phyloP scores from a whole-genome alignment of 768 basidiomycete species.

The Leucosporidium yakuticum region DNA sequence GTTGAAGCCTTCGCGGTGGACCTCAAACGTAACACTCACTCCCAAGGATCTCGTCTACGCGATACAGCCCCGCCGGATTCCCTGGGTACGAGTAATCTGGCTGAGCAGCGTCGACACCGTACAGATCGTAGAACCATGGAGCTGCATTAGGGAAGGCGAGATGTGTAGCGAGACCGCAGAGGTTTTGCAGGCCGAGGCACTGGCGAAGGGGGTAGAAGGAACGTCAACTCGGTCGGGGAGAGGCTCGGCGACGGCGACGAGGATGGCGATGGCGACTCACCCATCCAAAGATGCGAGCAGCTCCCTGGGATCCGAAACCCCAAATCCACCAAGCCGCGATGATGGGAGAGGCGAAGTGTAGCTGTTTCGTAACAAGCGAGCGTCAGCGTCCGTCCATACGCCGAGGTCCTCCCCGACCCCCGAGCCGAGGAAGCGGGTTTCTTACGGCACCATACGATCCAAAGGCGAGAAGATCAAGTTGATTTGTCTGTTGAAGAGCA shows the following conservation, averaged over 20 bases:
- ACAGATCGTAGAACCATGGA: conserved; percentile 35
- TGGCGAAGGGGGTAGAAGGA: conserved; percentile 15
- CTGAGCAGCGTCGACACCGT: conserved; percentile 25
- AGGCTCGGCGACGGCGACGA: too few relatives aligned
- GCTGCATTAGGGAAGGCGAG: conserved; percentile 28
- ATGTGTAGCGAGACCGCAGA: conserved; percentile 29
- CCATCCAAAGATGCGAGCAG: too few relatives aligned
- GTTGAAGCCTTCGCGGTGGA: background rate
- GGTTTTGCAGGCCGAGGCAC: conserved; percentile 27
- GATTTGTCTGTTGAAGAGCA: conserved; percentile 7
- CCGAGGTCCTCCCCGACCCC: too few relatives aligned
- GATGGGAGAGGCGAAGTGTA: conserved; percentile 32
- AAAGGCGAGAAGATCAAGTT: conserved; percentile 26
- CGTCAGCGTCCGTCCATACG: too few relatives aligned
- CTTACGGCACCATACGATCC: conserved; percentile 23
- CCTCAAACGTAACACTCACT: conserved; percentile 12
- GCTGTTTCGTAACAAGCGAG: background rate
- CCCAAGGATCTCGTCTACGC: conserved; percentile 30
- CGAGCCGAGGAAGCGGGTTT: too few relatives aligned
- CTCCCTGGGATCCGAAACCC: conserved; percentile 20
- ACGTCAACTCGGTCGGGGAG: too few relatives aligned
- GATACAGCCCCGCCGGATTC: conserved; percentile 28
- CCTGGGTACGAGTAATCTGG: conserved; percentile 31
- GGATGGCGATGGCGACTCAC: too few relatives aligned
- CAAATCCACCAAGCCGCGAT: conserved; percentile 31